These are phyloP conservation scores for Verticillium dahliae DNA, from an alignment of 2,329 filamentous ascomycete species.

Conservation along the genomic window DNA sequence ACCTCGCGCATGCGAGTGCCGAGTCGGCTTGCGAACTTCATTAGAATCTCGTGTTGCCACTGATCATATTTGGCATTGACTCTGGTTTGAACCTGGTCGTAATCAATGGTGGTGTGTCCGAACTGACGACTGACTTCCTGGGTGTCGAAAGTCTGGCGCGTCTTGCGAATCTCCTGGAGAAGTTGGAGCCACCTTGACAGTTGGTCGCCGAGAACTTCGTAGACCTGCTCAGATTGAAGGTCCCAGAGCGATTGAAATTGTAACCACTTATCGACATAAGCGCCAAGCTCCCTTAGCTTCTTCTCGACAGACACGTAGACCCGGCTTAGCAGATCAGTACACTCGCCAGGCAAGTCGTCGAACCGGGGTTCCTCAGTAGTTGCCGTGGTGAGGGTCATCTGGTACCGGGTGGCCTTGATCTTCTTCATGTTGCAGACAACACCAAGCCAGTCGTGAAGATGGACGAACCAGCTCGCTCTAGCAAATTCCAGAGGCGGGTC, in stretches of 20 bases:
- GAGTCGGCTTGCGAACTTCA: conserved; percentile 86
- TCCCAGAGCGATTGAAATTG: conserved; percentile 99
- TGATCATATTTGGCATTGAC: conserved; percentile 99
- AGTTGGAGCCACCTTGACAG: conserved; percentile 89
- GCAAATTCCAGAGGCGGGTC: conserved; percentile 91
- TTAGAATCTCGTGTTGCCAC: conserved; percentile 95
- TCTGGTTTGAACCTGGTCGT: conserved; percentile 97
- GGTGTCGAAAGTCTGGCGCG: conserved; percentile 92
- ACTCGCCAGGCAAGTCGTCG: conserved; percentile 76
- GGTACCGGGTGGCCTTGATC: conserved; percentile 91
- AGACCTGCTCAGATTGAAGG: conserved; percentile 90
- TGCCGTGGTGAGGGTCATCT: conserved; percentile 71
- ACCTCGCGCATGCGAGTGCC: conserved; percentile 88
- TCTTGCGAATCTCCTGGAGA: conserved; percentile 94
- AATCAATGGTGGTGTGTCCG: conserved; percentile 91
- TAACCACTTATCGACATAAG: conserved; percentile 95
- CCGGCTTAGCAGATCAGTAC: conserved; percentile 68
- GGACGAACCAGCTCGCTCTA: conserved; percentile 85
- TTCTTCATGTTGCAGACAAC: conserved; percentile 88
- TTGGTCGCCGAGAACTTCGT: conserved; percentile 85
- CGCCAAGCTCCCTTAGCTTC: conserved; percentile 71
- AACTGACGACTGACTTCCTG: conserved; percentile 90
- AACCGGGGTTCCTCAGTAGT: conserved; percentile 67
- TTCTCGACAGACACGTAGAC: conserved; percentile 81
- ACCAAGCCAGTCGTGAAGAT: conserved; percentile 89